Base-by-base conservation (phyloP, 768 basidiomycete species). In the Podaxis sp. region DNA sequence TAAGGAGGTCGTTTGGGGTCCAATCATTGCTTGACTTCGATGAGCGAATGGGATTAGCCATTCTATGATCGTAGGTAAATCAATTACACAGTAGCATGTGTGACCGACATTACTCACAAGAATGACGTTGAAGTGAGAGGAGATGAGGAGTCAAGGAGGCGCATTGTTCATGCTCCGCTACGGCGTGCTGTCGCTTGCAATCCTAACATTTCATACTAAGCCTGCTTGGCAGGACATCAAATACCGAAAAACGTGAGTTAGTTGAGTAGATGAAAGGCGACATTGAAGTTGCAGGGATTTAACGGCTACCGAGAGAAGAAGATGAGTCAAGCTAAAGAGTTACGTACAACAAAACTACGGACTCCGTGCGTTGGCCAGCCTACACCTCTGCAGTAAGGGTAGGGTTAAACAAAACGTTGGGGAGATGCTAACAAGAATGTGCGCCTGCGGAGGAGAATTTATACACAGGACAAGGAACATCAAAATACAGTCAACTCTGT, bases 221-320 rank as follows among this genome's bases (percentile, higher is more conserved):
- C 30, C 38, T 37, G 4, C 72, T 65, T 72, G 67, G 30, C 73
- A 58, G 28, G 74, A 63, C 76, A 74, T 75, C 56, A 44, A 61
- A 51, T 44, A 52, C 51, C 10, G 60, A 38, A 50, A 49, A 36
- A 44, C 40, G 17, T 12, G 11, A 12, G 4, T n/a, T 41, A 12
- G 40, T 15, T n/a, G 17, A 17, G 4, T n/a, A 17, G 15, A 41
- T 41, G 40, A 30, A 54, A 24, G 24, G 40, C 65, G n/a, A 51
- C 15, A 7, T 51, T 44, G 59, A 53, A 50, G 49, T 36, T 48
- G 58, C 33, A 51, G 62, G 56, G 58, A 53, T 37, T 44, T 37
- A 57, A 49, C 52, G 56, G n/a, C 41, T 40, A 24, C 48, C 20
- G 15, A 22, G 37, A 44, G 20, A 13, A 17, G 52, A 46, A 44